Base-by-base conservation (phyloP, 2,329 filamentous ascomycete species). In the Cercospora sesami region DNA sequence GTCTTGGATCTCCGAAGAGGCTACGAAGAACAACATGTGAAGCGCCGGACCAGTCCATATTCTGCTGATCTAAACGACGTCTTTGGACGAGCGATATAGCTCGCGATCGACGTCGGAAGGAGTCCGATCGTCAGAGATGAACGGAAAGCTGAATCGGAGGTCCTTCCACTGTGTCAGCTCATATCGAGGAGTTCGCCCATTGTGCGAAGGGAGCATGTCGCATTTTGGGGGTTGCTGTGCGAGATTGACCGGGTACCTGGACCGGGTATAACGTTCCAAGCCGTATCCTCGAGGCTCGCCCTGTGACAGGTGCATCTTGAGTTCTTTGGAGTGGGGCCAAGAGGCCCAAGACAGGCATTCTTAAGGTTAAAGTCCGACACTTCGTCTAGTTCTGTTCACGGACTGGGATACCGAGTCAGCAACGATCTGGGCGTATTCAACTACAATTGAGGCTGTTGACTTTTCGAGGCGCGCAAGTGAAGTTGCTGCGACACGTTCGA, bases 1-100 rank as follows among this genome's bases (percentile, higher is more conserved):
- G 63, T 45, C n/a, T 16, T 30, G 60, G 60, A 21, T 68, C 60
- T 18, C 66, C 66, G 21, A 70, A 70, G 9, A 69, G 61, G 57
- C 68, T 68, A 12, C 68, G 66, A 18, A 36, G 36, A 18, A 61
- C 21, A 45, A 61, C 21, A 28, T n/a, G 33, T 42, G 59, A 26
- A 61, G 36, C 36, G 18, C 36, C 21, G 23, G 59, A 28, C 36
- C 33, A 39, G n/a, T 42, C 59, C 59, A 61, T 61, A 9, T 48
- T 26, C 30, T 31, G 53, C 53, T 28, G n/a, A 33, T 31, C 12
- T 48, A 23, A 21, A 51, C 45, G 45, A 51, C 21, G 45, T 51
- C 21, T 48, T 23, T 51, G 45, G 14, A 3, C 9, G 45, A 51
- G 45, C 45, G 21, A 23, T 51, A 51, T 23, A 51, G 45, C 45